These are phyloP conservation scores for Geotrichum carabidarum DNA, from an alignment of 1,139 yeast genomes.

Conservation along the genomic window DNA sequence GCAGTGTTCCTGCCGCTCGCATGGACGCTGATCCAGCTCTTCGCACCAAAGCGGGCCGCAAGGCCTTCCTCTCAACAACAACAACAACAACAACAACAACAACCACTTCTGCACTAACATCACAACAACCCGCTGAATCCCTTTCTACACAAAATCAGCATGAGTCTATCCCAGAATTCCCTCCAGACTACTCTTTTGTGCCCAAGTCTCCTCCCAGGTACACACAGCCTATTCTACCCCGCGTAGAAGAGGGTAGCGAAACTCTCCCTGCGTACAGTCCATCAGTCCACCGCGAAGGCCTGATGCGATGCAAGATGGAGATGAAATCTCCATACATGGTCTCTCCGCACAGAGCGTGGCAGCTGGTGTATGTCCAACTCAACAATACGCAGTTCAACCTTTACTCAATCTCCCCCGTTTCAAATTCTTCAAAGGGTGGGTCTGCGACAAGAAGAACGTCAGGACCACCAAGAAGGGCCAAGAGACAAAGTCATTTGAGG, in stretches of 20 bases:
- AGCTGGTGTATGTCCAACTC: constrained; percentile 48
- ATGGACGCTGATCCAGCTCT: no score
- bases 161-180: constrained; percentile 11
- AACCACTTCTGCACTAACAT: not conserved
- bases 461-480: no score
- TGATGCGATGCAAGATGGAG: constrained; percentile 36
- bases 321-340: constrained; percentile 35
- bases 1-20: no score
- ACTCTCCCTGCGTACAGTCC: constrained; percentile 36
- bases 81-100: not conserved
- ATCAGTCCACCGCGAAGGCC: constrained; percentile 33
- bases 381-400: constrained; percentile 55
- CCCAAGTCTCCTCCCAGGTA: constrained; percentile 23
- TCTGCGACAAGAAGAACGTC: no score
- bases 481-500: no score
- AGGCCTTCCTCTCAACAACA: not conserved
- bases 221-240: constrained; percentile 28
- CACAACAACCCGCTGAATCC: no score
- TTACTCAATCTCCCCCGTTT: constrained; percentile 29
- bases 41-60: not conserved
- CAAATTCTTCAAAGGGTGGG: not conserved
- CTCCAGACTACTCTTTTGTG: constrained; percentile 26
- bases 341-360: constrained; percentile 48
- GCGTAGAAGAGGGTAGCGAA: constrained; percentile 35
- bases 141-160: not conserved